Conservation (phyloP, 176 grass and related monocot genomes). For the Metroxylon sagu region DNA sequence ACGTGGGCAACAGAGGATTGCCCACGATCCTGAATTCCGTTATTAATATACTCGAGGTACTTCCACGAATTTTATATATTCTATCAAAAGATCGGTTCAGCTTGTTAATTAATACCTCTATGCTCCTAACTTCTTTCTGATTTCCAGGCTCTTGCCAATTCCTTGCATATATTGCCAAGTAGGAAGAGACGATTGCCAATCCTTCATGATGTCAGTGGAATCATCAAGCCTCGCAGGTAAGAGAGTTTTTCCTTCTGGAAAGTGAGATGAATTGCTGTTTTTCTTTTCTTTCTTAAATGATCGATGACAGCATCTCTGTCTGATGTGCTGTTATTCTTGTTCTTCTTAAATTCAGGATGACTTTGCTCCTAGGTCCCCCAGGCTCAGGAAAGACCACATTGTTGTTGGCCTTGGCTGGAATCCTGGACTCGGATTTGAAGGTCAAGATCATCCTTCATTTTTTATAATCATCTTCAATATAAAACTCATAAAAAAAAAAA, state of each 20-base stretch:
- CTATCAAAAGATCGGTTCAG: no score
- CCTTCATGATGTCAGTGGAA: constrained; percentile 53
- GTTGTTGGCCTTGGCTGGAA: constrained; percentile 54
- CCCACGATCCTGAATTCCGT: constrained; percentile 66
- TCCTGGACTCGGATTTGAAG: constrained; percentile 41
- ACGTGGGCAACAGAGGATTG: constrained; percentile 47
- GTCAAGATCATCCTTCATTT: constrained; percentile 9
- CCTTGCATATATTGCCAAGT: constrained; percentile 41
- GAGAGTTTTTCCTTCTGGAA: background rate
- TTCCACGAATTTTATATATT: background rate
- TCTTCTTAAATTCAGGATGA: constrained; percentile 34
- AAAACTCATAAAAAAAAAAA: no score
- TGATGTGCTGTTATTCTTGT: no score
- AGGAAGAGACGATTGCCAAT: constrained; percentile 50
- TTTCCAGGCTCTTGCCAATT: constrained; percentile 42
- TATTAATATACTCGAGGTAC: constrained; percentile 66
- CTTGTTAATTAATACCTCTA: no score
- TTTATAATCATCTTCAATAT: no score
- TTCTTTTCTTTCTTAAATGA: no score
- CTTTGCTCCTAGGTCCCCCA: constrained; percentile 47
- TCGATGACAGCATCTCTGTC: no score
- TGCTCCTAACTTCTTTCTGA: background rate
- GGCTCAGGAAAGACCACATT: constrained; percentile 53
- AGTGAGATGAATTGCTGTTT: no score
- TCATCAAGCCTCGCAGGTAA: constrained; percentile 59